These are phyloP conservation scores for Mortierella claussenii DNA, from an alignment of 192 early-diverging fungal species.

Conservation along the genomic window DNA sequence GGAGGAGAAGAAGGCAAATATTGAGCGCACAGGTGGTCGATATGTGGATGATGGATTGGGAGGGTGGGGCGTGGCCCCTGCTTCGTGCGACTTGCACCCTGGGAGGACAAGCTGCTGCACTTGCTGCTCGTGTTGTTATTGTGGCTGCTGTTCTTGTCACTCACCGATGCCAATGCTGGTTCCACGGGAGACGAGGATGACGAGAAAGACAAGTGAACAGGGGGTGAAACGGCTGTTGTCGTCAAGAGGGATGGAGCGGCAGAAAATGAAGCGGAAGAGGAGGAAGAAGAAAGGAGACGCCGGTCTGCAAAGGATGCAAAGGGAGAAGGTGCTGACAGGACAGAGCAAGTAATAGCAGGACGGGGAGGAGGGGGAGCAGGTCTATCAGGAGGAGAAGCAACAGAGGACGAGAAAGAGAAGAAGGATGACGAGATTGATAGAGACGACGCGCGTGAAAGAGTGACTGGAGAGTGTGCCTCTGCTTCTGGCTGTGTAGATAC, in stretches of 20 bases:
- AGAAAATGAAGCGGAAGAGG: constrained; percentile 6
- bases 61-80: neutral
- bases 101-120: neutral
- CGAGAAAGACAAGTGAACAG: constrained; percentile 1
- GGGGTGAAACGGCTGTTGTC: no score
- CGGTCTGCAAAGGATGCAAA: neutral
- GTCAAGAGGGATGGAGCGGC: neutral
- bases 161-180: no score
- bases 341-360: neutral
- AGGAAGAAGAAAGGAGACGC: neutral
- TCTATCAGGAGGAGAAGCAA: constrained; percentile 25
- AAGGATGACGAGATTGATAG: no score
- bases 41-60: no score
- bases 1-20: neutral
- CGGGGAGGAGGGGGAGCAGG: constrained; percentile 38
- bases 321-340: neutral
- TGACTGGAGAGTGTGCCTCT: no score
- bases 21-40: no score
- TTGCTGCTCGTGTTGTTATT: neutral
- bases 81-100: neutral
- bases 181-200: neutral
- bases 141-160: no score
- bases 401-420: constrained; percentile 21
- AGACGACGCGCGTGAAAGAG: constrained; percentile 1
- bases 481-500: neutral